These are phyloP conservation scores for Diplocarpon mali DNA, from an alignment of 2,329 filamentous ascomycete genomes.

Conservation along the genomic window DNA sequence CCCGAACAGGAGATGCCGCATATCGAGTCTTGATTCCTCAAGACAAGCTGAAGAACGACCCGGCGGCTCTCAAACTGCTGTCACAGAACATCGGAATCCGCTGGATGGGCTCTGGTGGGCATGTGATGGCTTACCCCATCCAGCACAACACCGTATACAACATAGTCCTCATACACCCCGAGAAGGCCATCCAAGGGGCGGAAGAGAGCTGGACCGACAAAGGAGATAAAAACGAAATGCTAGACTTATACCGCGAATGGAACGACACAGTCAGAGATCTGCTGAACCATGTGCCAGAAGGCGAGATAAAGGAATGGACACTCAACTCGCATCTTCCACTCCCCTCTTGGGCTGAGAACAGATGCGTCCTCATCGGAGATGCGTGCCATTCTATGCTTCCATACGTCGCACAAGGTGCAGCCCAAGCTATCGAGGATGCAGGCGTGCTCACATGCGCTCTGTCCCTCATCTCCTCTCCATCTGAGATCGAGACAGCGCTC, in stretches of 20 bases:
- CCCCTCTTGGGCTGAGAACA: conserved; percentile 12
- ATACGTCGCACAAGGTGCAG: conserved; percentile 52
- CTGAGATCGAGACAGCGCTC: conserved; percentile 34
- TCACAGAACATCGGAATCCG: conserved; percentile 28
- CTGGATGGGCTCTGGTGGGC: conserved; percentile 24
- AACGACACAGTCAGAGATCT: too few species aligned
- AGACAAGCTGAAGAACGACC: conserved; percentile 28
- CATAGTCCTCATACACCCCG: conserved; percentile 19
- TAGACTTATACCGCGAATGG: not conserved
- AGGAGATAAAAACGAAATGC: conserved; percentile 5
- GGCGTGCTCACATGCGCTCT: conserved; percentile 44
- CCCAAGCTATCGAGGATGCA: conserved; percentile 54
- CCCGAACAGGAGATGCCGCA: conserved; percentile 30
- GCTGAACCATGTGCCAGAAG: not conserved
- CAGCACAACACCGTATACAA: conserved; percentile 19
- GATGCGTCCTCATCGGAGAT: conserved; percentile 9
- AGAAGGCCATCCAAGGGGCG: conserved; percentile 24
- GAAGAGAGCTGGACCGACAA: conserved; percentile 25
- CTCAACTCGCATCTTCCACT: conserved; percentile 3
- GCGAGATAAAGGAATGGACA: conserved; percentile 11
- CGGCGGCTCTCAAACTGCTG: conserved; percentile 31
- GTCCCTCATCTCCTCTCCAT: conserved; percentile 33
- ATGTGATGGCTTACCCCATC: conserved; percentile 27
- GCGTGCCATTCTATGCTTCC: conserved; percentile 30
- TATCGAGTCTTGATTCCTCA: conserved; percentile 33